Evolutionary conservation across 73 alveolate species (phyloP).

Genomic region (Breviolum minutum): DNA sequence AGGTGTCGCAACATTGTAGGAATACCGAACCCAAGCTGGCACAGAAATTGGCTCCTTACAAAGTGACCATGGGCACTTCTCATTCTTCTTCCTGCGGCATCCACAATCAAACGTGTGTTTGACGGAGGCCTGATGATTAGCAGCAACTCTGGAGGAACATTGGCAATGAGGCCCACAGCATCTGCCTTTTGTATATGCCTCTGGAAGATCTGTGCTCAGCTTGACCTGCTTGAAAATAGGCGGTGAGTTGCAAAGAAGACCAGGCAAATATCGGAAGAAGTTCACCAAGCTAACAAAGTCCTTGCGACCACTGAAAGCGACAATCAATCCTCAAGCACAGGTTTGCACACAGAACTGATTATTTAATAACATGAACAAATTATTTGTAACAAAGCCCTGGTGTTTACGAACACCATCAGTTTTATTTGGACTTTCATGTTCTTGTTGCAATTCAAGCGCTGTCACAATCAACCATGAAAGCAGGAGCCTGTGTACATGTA

Average conservation of each 20-base stretch:
- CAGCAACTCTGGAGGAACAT: not conserved
- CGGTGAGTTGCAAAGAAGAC: not conserved
- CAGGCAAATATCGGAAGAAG: not conserved
- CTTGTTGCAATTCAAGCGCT: not conserved
- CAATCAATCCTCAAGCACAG: not conserved
- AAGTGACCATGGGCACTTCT: not conserved
- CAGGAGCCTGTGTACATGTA: not conserved
- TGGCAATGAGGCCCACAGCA: slow-evolving; percentile 34
- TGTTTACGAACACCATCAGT: too few relatives aligned
- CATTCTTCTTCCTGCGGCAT: not conserved
- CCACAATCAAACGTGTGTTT: too few relatives aligned
- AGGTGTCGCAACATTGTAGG: not conserved
- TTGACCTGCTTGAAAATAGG: slow-evolving; percentile 9
- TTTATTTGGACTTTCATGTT: not conserved
- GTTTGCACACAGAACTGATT: too few relatives aligned
- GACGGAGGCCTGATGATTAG: not conserved
- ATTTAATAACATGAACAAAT: not conserved
- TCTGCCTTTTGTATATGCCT: slow-evolving; percentile 22
- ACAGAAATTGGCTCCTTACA: too few relatives aligned
- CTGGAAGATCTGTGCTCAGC: slow-evolving; percentile 13
- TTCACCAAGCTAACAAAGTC: not conserved
- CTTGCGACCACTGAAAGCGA: not conserved
- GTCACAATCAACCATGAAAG: not conserved
- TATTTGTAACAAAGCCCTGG: too few relatives aligned
- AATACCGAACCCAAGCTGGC: not conserved